Percentiles rank a stretch among this genome's conserved stretches.
These are phyloP conservation scores for Cordyceps cicadae DNA, from an alignment of 2,329 filamentous ascomycete genomes.

Conservation along the genomic window DNA sequence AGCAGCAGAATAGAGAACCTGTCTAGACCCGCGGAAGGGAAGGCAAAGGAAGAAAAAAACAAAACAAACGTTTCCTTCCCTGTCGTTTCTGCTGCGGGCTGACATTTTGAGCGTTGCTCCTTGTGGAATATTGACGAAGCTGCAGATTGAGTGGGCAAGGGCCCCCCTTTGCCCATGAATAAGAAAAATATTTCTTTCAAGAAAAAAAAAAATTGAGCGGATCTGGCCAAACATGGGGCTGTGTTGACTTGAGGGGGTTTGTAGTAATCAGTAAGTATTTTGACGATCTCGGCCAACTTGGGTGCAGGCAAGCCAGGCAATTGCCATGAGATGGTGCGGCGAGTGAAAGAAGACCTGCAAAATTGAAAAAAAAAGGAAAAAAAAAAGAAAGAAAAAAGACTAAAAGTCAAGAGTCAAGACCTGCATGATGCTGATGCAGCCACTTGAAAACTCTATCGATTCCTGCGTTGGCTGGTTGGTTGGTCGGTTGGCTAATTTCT, in stretches of 20 bases:
- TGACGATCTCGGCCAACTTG: conserved; percentile 1
- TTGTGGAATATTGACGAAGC: conserved; percentile 1
- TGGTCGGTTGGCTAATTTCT: not conserved
- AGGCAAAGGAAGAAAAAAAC: not conserved
- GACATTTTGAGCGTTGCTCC: not conserved
- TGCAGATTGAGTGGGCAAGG: not conserved
- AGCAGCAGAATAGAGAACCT: too few relatives aligned
- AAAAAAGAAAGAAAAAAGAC: not conserved
- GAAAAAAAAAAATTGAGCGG: not conserved
- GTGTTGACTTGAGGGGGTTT: not conserved
- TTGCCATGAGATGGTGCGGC: not conserved
- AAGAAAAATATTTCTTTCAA: too few relatives aligned
- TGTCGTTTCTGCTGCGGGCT: not conserved
- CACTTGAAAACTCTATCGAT: not conserved
- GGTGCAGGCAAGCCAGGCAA: too few relatives aligned
- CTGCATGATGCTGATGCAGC: not conserved
- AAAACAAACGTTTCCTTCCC: not conserved
- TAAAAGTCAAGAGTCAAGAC: not conserved
- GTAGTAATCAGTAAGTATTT: too few relatives aligned
- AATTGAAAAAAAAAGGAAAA: not conserved
- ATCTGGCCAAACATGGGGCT: not conserved
- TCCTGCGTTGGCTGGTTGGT: not conserved
- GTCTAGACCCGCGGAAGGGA: not conserved
- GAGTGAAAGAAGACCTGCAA: too few relatives aligned
- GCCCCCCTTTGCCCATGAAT: not conserved